A percentile compares a stretch with the other conserved stretches of the same genome.
phyloP scores from a whole-genome alignment of 192 early-diverging fungal genomes.

The Thamnidium elegans region DNA sequence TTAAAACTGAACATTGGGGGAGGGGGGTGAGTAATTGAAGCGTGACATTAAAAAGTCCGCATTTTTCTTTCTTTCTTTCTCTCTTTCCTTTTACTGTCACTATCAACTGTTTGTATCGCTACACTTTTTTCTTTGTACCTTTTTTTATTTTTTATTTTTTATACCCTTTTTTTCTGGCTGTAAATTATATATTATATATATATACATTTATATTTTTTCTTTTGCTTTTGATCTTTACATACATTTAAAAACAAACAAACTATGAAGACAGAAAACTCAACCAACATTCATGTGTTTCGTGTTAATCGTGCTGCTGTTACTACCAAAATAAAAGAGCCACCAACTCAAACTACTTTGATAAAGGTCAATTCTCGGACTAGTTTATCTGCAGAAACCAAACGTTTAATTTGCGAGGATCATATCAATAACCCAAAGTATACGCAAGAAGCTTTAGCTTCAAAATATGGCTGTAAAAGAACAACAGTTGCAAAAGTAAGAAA shows the following conservation, averaged over 20 bases:
- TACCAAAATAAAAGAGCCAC: not conserved
- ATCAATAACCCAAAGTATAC: constrained; percentile 13
- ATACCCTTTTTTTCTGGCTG: not conserved
- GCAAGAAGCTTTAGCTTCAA: constrained; percentile 18
- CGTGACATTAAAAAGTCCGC: not conserved
- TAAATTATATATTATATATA: not conserved
- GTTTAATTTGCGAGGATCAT: constrained; percentile 20
- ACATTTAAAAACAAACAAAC: not conserved
- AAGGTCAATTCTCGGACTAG: constrained; percentile 14
- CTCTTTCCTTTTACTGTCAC: not conserved
- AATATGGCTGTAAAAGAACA: constrained; percentile 25
- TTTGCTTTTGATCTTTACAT: not conserved
- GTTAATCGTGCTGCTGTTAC: not conserved
- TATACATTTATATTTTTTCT: too few relatives aligned
- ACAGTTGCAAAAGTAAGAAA: constrained; percentile 18
- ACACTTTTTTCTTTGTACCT: not conserved
- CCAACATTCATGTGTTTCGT: constrained; percentile 23
- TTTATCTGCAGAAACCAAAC: constrained; percentile 19
- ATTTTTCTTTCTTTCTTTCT: not conserved
- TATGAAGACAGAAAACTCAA: not conserved
- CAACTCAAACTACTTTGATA: not conserved
- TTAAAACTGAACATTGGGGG: too few relatives aligned
- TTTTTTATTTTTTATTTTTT: not conserved
- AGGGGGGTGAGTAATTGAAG: too few relatives aligned
- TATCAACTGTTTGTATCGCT: not conserved